These are phyloP conservation scores for Dioscorea alata DNA, from an alignment of 106 monocot species.

Conservation along the genomic window DNA sequence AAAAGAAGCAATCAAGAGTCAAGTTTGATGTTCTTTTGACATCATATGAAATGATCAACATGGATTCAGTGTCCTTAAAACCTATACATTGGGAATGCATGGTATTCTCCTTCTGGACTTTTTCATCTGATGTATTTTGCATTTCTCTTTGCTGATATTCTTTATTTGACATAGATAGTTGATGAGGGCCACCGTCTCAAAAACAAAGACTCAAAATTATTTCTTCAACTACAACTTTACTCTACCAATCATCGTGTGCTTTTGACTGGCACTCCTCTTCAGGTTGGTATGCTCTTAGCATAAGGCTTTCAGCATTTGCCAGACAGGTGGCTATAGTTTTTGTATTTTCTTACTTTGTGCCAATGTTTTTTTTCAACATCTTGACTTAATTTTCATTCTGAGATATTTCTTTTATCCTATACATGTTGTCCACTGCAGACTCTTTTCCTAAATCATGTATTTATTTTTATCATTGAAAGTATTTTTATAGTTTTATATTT, in stretches of 20 bases:
- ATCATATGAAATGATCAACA: slow-evolving; percentile 98
- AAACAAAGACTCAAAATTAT: slow-evolving; percentile 98
- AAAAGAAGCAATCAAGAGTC: slow-evolving; percentile 44
- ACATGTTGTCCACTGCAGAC: no score
- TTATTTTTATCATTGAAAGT: no score
- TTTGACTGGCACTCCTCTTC: slow-evolving; percentile 95
- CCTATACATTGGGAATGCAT: slow-evolving; percentile 87
- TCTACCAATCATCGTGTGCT: slow-evolving; percentile 87
- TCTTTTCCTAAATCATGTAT: no score
- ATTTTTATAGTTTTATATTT: no score
- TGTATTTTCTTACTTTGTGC: no score
- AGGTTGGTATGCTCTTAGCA: slow-evolving; percentile 37
- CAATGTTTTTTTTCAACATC: no score
- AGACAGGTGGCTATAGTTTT: no score
- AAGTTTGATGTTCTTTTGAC: slow-evolving; percentile 99
- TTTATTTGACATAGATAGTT: slow-evolving; percentile 49
- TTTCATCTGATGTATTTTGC: background rate
- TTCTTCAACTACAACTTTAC: slow-evolving; percentile 83
- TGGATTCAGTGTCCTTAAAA: slow-evolving; percentile 77
- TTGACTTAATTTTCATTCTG: no score
- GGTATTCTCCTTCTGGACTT: slow-evolving; percentile 42
- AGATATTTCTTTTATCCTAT: no score
- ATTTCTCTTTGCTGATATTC: background rate
- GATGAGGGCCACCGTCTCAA: slow-evolving; percentile 98
- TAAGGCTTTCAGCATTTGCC: background rate